These are phyloP conservation scores for Lotus japonicus DNA, from an alignment of 306 rosid species.

Conservation along the genomic window DNA sequence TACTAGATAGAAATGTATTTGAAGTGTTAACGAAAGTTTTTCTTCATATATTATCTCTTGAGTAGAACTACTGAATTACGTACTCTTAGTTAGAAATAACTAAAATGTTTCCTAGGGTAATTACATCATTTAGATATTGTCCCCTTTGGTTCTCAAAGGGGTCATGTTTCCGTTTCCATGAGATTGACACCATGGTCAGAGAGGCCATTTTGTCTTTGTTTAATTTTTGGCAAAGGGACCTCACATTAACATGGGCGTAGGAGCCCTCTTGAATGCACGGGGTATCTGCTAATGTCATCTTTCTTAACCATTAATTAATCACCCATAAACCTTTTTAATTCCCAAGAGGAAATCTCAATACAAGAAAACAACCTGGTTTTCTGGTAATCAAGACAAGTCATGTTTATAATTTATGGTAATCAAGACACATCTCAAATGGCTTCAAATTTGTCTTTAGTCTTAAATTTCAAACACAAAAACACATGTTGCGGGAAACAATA, in stretches of 20 bases:
- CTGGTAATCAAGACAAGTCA: background rate
- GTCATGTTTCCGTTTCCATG: conserved; percentile 20
- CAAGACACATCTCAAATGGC: background rate
- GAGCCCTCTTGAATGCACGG: conserved; percentile 4
- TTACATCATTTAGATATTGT: background rate
- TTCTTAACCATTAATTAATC: background rate
- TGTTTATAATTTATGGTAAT: background rate
- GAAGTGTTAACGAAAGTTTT: no score
- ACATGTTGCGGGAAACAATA: background rate
- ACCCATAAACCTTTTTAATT: background rate
- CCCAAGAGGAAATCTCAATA: background rate
- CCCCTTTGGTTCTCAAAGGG: background rate
- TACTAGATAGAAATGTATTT: no score
- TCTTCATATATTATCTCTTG: no score
- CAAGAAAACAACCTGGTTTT: background rate
- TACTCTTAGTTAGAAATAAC: no score
- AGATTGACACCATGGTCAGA: background rate
- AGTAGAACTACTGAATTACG: no score
- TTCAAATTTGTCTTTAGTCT: background rate
- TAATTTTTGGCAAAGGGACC: background rate
- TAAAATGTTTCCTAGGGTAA: background rate
- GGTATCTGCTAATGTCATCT: background rate
- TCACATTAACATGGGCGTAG: background rate
- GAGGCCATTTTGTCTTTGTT: background rate
- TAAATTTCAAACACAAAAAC: background rate